Conservation (phyloP, 2,329 filamentous ascomycete genomes). For the Cercospora sp. region DNA sequence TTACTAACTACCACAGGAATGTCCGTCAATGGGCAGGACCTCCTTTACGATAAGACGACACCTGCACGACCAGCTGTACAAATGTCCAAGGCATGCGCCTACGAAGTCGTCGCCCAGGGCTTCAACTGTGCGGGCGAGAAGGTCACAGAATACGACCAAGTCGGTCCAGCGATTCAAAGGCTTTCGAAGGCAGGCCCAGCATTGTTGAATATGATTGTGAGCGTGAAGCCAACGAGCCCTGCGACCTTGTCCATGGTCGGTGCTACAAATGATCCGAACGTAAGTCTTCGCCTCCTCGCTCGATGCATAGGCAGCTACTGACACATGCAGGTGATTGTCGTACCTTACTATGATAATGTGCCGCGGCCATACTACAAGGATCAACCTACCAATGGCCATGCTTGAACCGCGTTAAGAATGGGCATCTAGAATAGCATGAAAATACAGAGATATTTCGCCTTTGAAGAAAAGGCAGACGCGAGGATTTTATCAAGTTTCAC, state of each 20-base stretch:
- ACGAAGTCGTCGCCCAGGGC: slow-evolving; percentile 46
- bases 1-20: slow-evolving; percentile 38
- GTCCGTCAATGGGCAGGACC: slow-evolving; percentile 47
- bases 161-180: slow-evolving; percentile 38
- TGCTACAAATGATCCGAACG: slow-evolving; percentile 44
- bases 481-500: background rate
- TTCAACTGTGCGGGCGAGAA: slow-evolving; percentile 40
- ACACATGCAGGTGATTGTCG: slow-evolving; percentile 40
- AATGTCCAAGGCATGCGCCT: slow-evolving; percentile 38
- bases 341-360: slow-evolving; percentile 53
- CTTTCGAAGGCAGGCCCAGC: slow-evolving; percentile 37
- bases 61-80: slow-evolving; percentile 36
- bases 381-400: background rate
- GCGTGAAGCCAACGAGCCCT: slow-evolving; percentile 40
- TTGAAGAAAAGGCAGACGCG: background rate
- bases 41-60: slow-evolving; percentile 43
- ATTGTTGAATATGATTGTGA: slow-evolving; percentile 47
- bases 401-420: background rate
- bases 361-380: slow-evolving; percentile 38
- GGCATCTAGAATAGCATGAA: background rate
- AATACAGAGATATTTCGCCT: background rate
- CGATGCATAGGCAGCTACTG: background rate
- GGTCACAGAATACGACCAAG: slow-evolving; percentile 34
- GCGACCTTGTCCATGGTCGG: slow-evolving; percentile 45
- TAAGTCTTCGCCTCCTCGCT: slow-evolving; percentile 20